phyloP scores from a whole-genome alignment of 371 early-diverging fungal species.

The Zychaea mexicana region DNA sequence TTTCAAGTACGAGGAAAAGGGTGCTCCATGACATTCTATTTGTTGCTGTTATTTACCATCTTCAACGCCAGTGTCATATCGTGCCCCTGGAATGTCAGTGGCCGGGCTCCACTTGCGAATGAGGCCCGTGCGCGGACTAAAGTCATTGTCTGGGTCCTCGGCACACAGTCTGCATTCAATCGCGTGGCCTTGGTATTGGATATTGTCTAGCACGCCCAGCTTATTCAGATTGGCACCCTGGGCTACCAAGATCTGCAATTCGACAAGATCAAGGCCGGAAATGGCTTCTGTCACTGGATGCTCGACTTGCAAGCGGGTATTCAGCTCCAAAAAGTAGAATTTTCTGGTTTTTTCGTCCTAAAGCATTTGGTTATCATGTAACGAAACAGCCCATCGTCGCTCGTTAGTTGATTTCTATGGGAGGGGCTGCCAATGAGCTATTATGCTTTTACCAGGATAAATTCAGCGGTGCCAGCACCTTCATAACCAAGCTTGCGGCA shows the following conservation, averaged over 20 bases:
- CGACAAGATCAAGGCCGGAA: conserved; percentile 95
- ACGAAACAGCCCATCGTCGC: too few relatives aligned
- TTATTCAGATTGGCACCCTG: conserved; percentile 54
- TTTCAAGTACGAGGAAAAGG: neutral
- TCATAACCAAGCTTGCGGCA: conserved; percentile 62
- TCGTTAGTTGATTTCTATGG: too few relatives aligned
- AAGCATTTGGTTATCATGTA: too few relatives aligned
- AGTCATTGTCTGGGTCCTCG: conserved; percentile 82
- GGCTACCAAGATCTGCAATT: conserved; percentile 76
- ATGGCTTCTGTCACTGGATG: conserved; percentile 96
- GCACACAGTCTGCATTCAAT: conserved; percentile 86
- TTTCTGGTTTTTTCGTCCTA: conserved; percentile 60
- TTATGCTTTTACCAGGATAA: conserved; percentile 73
- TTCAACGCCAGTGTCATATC: conserved; percentile 83
- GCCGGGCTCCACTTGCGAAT: conserved; percentile 79
- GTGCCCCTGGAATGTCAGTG: conserved; percentile 67
- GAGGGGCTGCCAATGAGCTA: too few relatives aligned
- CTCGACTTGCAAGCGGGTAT: conserved; percentile 90
- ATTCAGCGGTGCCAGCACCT: conserved; percentile 86
- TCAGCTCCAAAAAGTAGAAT: conserved; percentile 85
- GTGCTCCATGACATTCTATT: neutral
- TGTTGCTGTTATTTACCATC: conserved; percentile 65
- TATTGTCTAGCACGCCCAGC: conserved; percentile 46
- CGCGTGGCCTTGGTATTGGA: conserved; percentile 72
- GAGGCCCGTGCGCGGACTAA: conserved; percentile 82